Conservation (phyloP, 1,284 basidiomycete genomes). For the Phylloboletellus chloephorus region DNA sequence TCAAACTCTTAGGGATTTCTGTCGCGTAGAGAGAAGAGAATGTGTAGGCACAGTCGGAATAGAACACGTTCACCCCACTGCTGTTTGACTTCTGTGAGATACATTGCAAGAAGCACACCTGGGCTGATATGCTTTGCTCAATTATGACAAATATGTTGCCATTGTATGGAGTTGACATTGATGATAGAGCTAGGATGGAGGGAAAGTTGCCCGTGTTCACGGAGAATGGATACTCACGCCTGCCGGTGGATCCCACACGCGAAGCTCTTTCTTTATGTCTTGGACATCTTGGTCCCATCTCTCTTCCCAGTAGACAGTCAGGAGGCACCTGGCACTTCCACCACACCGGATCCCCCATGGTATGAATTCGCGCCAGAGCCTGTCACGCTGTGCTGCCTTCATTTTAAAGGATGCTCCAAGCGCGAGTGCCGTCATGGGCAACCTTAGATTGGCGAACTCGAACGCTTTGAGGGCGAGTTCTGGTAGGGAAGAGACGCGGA, state of each 20-base stretch:
- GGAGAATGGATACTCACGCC: slow-evolving; percentile 21
- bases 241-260: slow-evolving; percentile 72
- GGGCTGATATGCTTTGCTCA: background rate
- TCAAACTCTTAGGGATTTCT: too few relatives aligned
- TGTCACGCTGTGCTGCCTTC: slow-evolving; percentile 47
- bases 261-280: slow-evolving; percentile 77
- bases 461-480: slow-evolving; percentile 97
- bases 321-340: slow-evolving; percentile 66
- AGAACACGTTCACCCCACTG: too few relatives aligned
- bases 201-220: background rate
- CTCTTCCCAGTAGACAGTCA: slow-evolving; percentile 95
- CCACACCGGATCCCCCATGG: slow-evolving; percentile 89
- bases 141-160: background rate
- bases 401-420: slow-evolving; percentile 41
- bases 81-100: too few relatives aligned
- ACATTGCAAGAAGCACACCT: too few relatives aligned
- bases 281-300: slow-evolving; percentile 83
- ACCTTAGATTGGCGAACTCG: slow-evolving; percentile 87
- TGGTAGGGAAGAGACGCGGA: slow-evolving; percentile 86
- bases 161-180: background rate
- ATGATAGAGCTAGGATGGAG: background rate
- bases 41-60: too few relatives aligned
- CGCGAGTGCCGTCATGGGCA: slow-evolving; percentile 85
- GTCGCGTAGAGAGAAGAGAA: too few relatives aligned
- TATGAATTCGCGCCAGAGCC: slow-evolving; percentile 74